Conservation (phyloP, 495 filamentous ascomycete genomes). For the Lindgomyces ingoldianus region DNA sequence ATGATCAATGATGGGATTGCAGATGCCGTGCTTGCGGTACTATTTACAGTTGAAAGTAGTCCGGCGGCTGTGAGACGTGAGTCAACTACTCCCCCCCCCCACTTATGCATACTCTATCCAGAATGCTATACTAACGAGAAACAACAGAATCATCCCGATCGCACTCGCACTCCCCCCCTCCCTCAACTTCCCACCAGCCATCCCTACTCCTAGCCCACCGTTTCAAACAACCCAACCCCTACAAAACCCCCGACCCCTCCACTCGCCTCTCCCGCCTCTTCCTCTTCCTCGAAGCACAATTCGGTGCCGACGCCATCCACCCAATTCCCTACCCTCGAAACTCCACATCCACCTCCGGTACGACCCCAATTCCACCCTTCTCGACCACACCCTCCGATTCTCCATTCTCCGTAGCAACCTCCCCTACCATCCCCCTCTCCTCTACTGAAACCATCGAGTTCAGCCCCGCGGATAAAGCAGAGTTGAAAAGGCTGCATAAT, state of each 20-base stretch:
- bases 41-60: conserved; percentile 85
- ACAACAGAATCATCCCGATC: conserved; percentile 58
- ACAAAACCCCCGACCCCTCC: conserved; percentile 65
- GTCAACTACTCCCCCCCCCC: conserved; percentile 34
- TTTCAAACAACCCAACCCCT: conserved; percentile 47
- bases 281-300: conserved; percentile 97
- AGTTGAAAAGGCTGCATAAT: conserved; percentile 69
- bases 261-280: conserved; percentile 81
- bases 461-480: conserved; percentile 48
- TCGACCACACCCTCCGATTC: conserved; percentile 23
- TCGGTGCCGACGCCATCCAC: conserved; percentile 71
- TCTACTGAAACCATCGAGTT: neutral
- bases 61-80: conserved; percentile 93
- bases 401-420: conserved; percentile 39
- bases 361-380: neutral
- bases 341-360: conserved; percentile 24
- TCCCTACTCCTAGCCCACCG: conserved; percentile 12
- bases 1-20: conserved; percentile 97
- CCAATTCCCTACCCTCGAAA: conserved; percentile 66
- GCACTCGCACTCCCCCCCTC: conserved; percentile 55
- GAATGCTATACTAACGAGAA: conserved; percentile 1
- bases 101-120: neutral
- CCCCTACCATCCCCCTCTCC: neutral
- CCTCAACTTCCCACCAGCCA: too few species aligned
- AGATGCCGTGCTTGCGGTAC: conserved; percentile 88